Percentiles rank a stretch among this genome's conserved stretches.
Conservation (phyloP, 495 filamentous ascomycete genomes). For the Xanthoparmelia taractica region DNA sequence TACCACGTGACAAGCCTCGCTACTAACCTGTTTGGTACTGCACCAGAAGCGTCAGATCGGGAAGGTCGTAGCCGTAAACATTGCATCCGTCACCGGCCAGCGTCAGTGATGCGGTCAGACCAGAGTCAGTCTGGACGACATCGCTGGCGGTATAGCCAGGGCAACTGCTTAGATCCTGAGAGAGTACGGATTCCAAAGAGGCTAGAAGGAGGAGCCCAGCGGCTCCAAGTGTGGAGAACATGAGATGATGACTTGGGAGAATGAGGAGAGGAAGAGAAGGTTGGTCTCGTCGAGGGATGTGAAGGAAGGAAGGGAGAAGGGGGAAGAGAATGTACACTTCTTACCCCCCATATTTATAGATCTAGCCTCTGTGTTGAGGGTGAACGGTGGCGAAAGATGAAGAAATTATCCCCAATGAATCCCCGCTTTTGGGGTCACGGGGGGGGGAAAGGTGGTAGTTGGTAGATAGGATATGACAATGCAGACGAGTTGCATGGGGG, state of each 20-base stretch:
- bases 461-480: not conserved
- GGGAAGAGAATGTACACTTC: not conserved
- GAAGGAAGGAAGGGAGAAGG: not conserved
- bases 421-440: conserved; percentile 1
- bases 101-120: conserved; percentile 56
- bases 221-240: not conserved
- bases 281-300: not conserved
- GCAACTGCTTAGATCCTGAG: conserved; percentile 34
- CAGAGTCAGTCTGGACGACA: conserved; percentile 43
- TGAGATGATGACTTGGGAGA: not conserved
- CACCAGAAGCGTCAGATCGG: conserved; percentile 58
- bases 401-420: not conserved
- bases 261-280: not conserved
- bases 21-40: conserved; percentile 66
- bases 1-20: not conserved
- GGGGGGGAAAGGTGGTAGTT: too few species aligned
- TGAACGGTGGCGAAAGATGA: not conserved
- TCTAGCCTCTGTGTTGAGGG: not conserved
- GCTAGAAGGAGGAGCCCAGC: not conserved
- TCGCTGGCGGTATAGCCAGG: conserved; percentile 68
- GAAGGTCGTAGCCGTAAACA: conserved; percentile 61
- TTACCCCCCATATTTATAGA: conserved; percentile 1
- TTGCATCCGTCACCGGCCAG: conserved; percentile 63
- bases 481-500: not conserved
- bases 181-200: not conserved